These are phyloP conservation scores for Vitis labrusca DNA, from an alignment of 164 flowering plant species.

Conservation along the genomic window DNA sequence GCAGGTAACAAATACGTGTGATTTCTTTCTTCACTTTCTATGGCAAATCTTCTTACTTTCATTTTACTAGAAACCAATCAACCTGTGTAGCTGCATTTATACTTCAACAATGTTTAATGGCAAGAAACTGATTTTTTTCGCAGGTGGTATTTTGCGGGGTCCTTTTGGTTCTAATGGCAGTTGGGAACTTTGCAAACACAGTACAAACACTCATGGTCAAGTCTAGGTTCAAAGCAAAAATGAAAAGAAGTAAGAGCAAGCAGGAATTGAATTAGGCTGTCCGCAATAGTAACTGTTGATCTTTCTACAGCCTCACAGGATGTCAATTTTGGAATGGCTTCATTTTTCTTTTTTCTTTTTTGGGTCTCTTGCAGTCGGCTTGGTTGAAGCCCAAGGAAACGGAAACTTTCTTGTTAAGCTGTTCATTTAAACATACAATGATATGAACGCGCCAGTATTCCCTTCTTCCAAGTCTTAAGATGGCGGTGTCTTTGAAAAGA, in stretches of 20 bases:
- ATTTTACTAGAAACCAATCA: not conserved
- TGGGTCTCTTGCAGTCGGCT: too few species aligned
- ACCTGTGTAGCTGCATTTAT: not conserved
- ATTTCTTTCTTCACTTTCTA: not conserved
- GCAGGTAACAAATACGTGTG: conserved; percentile 58
- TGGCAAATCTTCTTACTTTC: too few species aligned
- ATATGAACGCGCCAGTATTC: not conserved
- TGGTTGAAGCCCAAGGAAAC: conserved; percentile 2
- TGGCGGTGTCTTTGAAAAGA: too few species aligned
- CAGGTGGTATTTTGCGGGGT: conserved; percentile 85
- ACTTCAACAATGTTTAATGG: not conserved
- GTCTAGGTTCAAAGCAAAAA: conserved; percentile 89
- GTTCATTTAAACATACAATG: not conserved
- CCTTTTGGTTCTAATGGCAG: conserved; percentile 87
- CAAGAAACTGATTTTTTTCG: conserved; percentile 8
- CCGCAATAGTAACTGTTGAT: conserved; percentile 7
- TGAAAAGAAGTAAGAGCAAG: conserved; percentile 83
- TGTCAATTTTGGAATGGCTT: conserved; percentile 18
- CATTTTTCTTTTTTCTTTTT: not conserved
- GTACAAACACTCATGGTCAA: conserved; percentile 80
- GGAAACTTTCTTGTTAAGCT: conserved; percentile 2
- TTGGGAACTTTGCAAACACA: conserved; percentile 85
- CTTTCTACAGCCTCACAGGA: conserved; percentile 3
- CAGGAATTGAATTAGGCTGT: conserved; percentile 41
- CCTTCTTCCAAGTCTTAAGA: not conserved